These are phyloP conservation scores for Dactylonectria estremocensis DNA, from an alignment of 2,329 filamentous ascomycete genomes.

Conservation along the genomic window DNA sequence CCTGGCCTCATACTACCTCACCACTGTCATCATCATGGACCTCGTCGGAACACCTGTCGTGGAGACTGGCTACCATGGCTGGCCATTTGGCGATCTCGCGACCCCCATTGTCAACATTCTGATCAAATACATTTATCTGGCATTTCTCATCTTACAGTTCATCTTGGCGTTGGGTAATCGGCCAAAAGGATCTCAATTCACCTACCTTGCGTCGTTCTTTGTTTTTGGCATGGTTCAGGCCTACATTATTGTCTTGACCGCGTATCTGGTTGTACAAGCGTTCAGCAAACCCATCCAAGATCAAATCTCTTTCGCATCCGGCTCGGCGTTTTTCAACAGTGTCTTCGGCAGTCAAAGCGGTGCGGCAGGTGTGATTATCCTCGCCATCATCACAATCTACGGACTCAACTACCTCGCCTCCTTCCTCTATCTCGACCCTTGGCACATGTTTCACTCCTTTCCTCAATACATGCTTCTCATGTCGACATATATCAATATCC, in stretches of 20 bases:
- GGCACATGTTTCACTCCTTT: conserved; percentile 99
- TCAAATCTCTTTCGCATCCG: background rate
- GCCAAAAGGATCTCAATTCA: background rate
- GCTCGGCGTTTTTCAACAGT: background rate
- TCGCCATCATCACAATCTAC: conserved; percentile 92
- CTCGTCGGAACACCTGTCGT: conserved; percentile 22
- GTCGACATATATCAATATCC: conserved; percentile 97
- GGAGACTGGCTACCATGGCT: background rate
- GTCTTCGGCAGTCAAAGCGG: conserved; percentile 52
- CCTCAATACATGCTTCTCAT: conserved; percentile 90
- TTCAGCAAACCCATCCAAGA: background rate
- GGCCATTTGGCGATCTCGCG: conserved; percentile 30
- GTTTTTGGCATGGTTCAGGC: conserved; percentile 27
- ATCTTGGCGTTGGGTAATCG: conserved; percentile 29
- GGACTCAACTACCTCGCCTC: conserved; percentile 96
- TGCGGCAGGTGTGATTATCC: conserved; percentile 90
- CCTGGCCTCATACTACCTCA: conserved; percentile 1
- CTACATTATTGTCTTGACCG: conserved; percentile 12
- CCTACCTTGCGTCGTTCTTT: conserved; percentile 28
- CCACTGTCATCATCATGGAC: conserved; percentile 29
- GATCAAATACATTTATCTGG: conserved; percentile 14
- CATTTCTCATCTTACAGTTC: conserved; percentile 25
- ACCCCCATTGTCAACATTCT: conserved; percentile 21
- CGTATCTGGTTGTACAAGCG: conserved; percentile 1
- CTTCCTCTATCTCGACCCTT: conserved; percentile 96